Evolutionary conservation across 768 basidiomycete species (phyloP), one percentile per base, ranked within the genome.

Genomic region (Termitomyces titanicus): DNA sequence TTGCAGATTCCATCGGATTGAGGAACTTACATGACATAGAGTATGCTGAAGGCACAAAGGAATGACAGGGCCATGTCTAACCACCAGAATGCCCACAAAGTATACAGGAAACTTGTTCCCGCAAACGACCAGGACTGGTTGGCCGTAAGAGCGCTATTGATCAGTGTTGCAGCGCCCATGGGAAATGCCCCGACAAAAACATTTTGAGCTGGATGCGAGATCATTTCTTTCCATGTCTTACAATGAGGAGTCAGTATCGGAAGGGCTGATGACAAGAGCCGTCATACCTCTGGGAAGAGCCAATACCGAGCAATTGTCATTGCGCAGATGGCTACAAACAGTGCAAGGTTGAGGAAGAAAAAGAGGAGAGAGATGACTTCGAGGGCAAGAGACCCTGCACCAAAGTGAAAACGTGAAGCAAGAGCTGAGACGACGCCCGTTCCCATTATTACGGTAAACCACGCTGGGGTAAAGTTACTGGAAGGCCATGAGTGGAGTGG

Each of bases 1-100:
- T n/a, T n/a, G n/a, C n/a, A n/a, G n/a, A n/a, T n/a, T n/a, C n/a
- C n/a, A n/a, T n/a, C n/a, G n/a, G n/a, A 20, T 29, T 33, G 8
- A 48, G 31, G 34, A 43, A 17, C 64, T 49, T 49, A 64, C 62
- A 67, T 67, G 27, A 57, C 37, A 34, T 47, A 57, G 33, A 68
- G 53, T 57, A 61, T 64, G n/a, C 61, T 54, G 29, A 59, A 62
- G 5, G 66, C 59, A 35, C 53, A 58, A 2, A 74, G 13, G 13
- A 82, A 60, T 0, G 88, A 84, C 12, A 88, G 51, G 0, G 70
- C 69, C 1, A 82, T 70, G 59, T 88, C 84, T 38, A 83, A 42
- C 88, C 86, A 89, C 88, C 88, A 91, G 39, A 86, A 61, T 2
- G 67, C 79, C 82, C 87, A 87, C 35, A 87, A 63, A 24, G 73